Evolutionary conservation across 2,329 filamentous ascomycete genomes (phyloP).

Genomic region (Aspergillus intermedius): DNA sequence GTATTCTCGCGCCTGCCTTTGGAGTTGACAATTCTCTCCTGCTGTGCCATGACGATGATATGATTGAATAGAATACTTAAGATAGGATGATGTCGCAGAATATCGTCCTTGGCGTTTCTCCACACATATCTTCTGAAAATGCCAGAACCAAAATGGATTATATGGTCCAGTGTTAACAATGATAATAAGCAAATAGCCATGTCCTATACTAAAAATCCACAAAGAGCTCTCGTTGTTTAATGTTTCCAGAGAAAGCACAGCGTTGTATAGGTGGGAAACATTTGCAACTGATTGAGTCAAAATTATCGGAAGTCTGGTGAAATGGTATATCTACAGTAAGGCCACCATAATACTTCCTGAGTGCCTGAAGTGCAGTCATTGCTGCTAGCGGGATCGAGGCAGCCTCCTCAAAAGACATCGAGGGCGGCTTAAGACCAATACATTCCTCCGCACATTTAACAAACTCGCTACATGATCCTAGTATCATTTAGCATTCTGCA

Average conservation of each 20-base stretch:
- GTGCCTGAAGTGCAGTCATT: conserved; percentile 42
- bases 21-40: background rate
- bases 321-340: no score
- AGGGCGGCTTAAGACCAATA: conserved; percentile 36
- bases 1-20: background rate
- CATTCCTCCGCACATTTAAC: conserved; percentile 25
- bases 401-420: conserved; percentile 38
- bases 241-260: no score
- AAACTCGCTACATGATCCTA: conserved; percentile 36
- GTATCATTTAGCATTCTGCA: background rate
- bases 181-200: no score
- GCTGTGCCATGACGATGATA: background rate
- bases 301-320: no score
- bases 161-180: no score
- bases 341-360: conserved; percentile 39
- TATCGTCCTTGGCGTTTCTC: background rate
- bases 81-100: background rate
- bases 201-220: no score
- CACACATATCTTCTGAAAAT: no score
- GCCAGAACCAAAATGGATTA: no score
- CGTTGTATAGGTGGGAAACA: no score
- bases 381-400: conserved; percentile 37
- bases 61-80: background rate
- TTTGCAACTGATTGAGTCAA: no score
- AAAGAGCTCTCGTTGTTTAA: no score